These are phyloP conservation scores for Galeopsis tetrahit DNA, from an alignment of 257 asterid genomes.

Conservation along the genomic window DNA sequence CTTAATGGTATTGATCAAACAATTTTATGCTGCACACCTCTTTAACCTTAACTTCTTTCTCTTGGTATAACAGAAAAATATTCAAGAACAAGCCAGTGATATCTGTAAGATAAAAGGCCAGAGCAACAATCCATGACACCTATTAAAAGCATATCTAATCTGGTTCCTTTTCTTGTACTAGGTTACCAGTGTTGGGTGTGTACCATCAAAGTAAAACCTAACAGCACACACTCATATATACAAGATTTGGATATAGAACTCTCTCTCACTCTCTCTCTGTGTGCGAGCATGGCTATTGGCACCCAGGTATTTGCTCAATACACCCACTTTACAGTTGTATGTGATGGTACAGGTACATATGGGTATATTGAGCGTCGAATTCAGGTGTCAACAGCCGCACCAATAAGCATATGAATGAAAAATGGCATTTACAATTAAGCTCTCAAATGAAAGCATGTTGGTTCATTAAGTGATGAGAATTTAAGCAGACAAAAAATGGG, in stretches of 20 bases:
- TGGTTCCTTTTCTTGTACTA: constrained; percentile 4
- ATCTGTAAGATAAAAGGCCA: constrained; percentile 2
- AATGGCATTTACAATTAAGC: not conserved
- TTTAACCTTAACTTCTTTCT: not conserved
- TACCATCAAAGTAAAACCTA: not conserved
- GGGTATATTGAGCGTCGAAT: no score
- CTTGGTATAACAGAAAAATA: not conserved
- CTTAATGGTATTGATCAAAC: not conserved
- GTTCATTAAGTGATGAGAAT: constrained; percentile 1
- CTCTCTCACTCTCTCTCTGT: no score
- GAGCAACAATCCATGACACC: not conserved
- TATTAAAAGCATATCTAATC: not conserved
- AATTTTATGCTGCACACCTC: constrained; percentile 6
- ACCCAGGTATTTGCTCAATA: no score
- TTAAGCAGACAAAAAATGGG: constrained; percentile 21
- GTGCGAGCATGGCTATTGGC: no score
- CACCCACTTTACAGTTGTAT: no score
- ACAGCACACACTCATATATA: not conserved
- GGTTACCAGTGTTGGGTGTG: not conserved
- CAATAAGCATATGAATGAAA: constrained; percentile 17
- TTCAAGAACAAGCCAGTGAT: constrained; percentile 2
- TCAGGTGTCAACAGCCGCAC: no score
- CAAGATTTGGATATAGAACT: not conserved
- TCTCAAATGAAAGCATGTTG: constrained; percentile 9
- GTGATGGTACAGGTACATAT: no score